phyloP scores from a whole-genome alignment of 2,329 filamentous ascomycete species.

The Cytospora paraplurivora region DNA sequence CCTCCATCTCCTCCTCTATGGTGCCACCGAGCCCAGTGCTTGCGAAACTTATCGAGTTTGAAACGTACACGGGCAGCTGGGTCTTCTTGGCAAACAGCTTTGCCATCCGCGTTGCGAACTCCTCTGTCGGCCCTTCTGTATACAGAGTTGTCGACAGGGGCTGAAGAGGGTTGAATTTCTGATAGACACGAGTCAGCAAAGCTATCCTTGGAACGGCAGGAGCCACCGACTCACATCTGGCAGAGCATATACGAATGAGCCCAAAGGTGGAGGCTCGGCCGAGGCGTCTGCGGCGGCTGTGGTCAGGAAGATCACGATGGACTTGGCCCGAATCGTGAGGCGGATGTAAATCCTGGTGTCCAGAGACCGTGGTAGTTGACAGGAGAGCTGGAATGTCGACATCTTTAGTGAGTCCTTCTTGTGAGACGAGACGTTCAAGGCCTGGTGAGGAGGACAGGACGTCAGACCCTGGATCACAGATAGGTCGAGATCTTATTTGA shows the following conservation, averaged over 20 bases:
- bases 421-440: not conserved
- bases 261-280: slow-evolving; percentile 61
- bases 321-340: slow-evolving; percentile 59
- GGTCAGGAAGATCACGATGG: slow-evolving; percentile 62
- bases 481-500: not conserved
- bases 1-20: slow-evolving; percentile 93
- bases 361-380: slow-evolving; percentile 61
- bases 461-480: not conserved
- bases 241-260: slow-evolving; percentile 91
- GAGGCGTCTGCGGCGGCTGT: slow-evolving; percentile 57
- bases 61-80: slow-evolving; percentile 80
- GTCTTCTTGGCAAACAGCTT: slow-evolving; percentile 78
- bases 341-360: slow-evolving; percentile 65
- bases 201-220: not conserved
- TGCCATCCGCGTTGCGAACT: slow-evolving; percentile 84
- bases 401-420: slow-evolving; percentile 6
- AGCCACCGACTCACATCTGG: slow-evolving; percentile 67
- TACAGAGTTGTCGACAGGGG: slow-evolving; percentile 80
- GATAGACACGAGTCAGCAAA: slow-evolving; percentile 2
- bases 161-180: slow-evolving; percentile 59
- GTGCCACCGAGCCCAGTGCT: slow-evolving; percentile 74
- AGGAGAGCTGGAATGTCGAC: slow-evolving; percentile 51
- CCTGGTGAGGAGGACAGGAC: not conserved
- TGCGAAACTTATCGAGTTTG: slow-evolving; percentile 80
- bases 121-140: slow-evolving; percentile 72